These are phyloP conservation scores for Boletus subcaerulescens DNA, from an alignment of 768 basidiomycete species.

Conservation along the genomic window DNA sequence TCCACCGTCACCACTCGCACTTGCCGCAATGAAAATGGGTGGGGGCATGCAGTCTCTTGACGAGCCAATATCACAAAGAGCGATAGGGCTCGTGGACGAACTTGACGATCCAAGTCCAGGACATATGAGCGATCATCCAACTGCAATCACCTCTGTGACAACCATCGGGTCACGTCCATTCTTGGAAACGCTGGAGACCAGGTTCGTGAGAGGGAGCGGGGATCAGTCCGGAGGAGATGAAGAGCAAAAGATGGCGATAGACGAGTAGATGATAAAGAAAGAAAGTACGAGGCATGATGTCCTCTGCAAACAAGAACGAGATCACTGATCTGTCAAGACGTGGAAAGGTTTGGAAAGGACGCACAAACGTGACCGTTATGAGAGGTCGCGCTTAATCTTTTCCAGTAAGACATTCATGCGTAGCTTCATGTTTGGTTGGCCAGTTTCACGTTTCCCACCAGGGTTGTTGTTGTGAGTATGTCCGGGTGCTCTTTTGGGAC, in stretches of 20 bases:
- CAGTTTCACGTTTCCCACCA: constrained; percentile 32
- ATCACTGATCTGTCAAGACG: neutral
- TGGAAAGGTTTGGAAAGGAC: neutral
- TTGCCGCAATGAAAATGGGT: constrained; percentile 38
- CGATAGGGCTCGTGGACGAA: constrained; percentile 79
- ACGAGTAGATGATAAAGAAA: constrained; percentile 52
- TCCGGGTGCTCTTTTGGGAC: constrained; percentile 22
- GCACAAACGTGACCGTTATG: constrained; percentile 25
- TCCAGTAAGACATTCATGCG: constrained; percentile 87
- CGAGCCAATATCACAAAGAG: constrained; percentile 41
- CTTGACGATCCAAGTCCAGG: constrained; percentile 82
- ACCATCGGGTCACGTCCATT: constrained; percentile 46
- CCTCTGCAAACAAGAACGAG: neutral
- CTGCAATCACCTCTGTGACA: constrained; percentile 64
- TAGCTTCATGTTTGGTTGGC: constrained; percentile 77
- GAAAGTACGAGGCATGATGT: constrained; percentile 39
- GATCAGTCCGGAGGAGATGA: constrained; percentile 25
- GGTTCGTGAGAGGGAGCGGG: constrained; percentile 56
- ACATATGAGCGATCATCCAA: constrained; percentile 80
- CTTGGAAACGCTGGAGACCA: constrained; percentile 53
- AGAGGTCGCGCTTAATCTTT: constrained; percentile 68
- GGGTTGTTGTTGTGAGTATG: constrained; percentile 14
- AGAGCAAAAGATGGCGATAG: constrained; percentile 39
- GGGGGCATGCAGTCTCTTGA: constrained; percentile 37
- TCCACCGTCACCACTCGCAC: constrained; percentile 67